Conservation (phyloP, 2,329 filamentous ascomycete genomes). For the Beauveria brongniartii region DNA sequence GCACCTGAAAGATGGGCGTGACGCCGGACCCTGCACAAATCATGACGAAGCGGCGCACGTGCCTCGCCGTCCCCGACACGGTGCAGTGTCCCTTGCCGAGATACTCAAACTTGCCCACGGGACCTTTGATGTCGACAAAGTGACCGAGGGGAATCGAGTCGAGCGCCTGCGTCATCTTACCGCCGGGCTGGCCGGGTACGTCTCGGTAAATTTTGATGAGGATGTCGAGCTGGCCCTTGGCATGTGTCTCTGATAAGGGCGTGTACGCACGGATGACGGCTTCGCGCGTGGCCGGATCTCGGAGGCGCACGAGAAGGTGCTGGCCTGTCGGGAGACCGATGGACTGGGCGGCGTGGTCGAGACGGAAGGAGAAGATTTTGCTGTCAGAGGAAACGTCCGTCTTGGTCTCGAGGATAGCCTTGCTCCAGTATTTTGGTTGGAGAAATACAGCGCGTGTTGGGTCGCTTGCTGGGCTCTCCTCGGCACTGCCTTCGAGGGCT, state of each 20-base stretch:
- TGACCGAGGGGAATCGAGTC: conserved; percentile 66
- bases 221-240: conserved; percentile 60
- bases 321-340: conserved; percentile 78
- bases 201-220: conserved; percentile 78
- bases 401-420: conserved; percentile 60
- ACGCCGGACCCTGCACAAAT: conserved; percentile 84
- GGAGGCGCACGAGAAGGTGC: conserved; percentile 76
- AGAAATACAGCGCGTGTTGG: conserved; percentile 57
- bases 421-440: conserved; percentile 64
- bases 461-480: conserved; percentile 25
- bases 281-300: conserved; percentile 61
- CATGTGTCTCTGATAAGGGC: conserved; percentile 58
- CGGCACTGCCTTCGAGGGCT: conserved; percentile 39
- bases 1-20: conserved; percentile 82
- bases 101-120: conserved; percentile 80
- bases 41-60: conserved; percentile 68
- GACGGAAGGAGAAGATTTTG: conserved; percentile 70
- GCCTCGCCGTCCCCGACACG: conserved; percentile 48
- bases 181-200: conserved; percentile 49
- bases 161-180: conserved; percentile 75
- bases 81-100: conserved; percentile 55
- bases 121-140: conserved; percentile 77
- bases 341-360: conserved; percentile 61
- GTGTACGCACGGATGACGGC: conserved; percentile 82
- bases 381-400: conserved; percentile 67